A percentile compares a stretch with the other conserved stretches of the same genome.
phyloP scores from a whole-genome alignment of 2,329 filamentous ascomycete genomes.

The Iodosphaeria phyllophila region DNA sequence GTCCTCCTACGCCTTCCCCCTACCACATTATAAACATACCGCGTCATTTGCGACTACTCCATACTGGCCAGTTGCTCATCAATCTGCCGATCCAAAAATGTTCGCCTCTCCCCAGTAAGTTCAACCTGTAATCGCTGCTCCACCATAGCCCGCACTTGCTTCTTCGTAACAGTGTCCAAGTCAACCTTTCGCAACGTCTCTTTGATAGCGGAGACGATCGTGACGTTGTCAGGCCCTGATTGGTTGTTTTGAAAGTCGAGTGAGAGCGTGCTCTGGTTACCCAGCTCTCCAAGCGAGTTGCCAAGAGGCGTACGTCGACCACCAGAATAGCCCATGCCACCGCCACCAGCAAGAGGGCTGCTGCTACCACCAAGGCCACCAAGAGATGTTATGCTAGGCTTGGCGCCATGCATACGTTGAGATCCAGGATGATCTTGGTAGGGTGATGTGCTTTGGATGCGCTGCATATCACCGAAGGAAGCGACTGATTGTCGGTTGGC shows the following conservation, averaged over 20 bases:
- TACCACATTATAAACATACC: too few species aligned
- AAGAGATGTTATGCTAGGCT: constrained; percentile 43
- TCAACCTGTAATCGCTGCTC: constrained; percentile 89
- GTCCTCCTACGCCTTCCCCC: too few species aligned
- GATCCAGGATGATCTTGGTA: too few species aligned
- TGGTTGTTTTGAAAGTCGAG: constrained; percentile 42
- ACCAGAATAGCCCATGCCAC: constrained; percentile 23
- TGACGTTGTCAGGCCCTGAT: constrained; percentile 53
- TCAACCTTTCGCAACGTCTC: constrained; percentile 73
- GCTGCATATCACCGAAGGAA: constrained; percentile 38
- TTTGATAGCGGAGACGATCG: constrained; percentile 73
- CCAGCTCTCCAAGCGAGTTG: constrained; percentile 13
- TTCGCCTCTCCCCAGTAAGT: constrained; percentile 65
- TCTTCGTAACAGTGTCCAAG: constrained; percentile 94
- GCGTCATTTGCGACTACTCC: too few species aligned
- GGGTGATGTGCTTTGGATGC: constrained; percentile 34
- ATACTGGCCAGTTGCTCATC: constrained; percentile 87
- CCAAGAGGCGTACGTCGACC: constrained; percentile 27
- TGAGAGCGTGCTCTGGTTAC: constrained; percentile 29
- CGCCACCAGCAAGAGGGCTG: constrained; percentile 22
- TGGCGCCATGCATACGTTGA: too few species aligned
- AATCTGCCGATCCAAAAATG: constrained; percentile 84
- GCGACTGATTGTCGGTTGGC: constrained; percentile 53
- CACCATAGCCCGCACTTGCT: constrained; percentile 78
- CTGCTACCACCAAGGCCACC: constrained; percentile 28